Evolutionary conservation across 176 grass and related monocot genomes (phyloP).

Genomic region (Raddia distichophylla): DNA sequence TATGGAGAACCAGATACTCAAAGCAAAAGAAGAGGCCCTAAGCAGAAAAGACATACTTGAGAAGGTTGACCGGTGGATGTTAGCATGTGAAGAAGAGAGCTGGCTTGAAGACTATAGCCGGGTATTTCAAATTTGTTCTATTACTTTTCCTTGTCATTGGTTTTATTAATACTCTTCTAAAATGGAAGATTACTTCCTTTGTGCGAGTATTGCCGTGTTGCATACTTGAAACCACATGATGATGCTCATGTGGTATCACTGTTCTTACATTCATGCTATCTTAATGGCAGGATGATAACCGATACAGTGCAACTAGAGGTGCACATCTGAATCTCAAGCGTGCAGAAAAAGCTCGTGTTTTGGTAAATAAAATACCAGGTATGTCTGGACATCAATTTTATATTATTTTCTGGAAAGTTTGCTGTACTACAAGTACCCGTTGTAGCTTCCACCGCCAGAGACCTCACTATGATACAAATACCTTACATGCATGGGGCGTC

Average conservation of each 20-base stretch:
- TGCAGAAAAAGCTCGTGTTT: slow-evolving; percentile 88
- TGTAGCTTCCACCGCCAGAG: not conserved
- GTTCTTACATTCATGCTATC: slow-evolving; percentile 4
- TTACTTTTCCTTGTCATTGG: not conserved
- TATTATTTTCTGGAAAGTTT: not conserved
- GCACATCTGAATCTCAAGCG: slow-evolving; percentile 96
- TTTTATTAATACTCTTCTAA: slow-evolving; percentile 13
- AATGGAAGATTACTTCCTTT: slow-evolving; percentile 3
- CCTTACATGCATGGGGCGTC: not conserved
- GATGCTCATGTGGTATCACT: not conserved
- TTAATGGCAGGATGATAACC: slow-evolving; percentile 82
- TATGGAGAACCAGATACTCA: slow-evolving; percentile 83
- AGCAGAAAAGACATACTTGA: slow-evolving; percentile 95
- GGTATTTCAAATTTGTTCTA: slow-evolving; percentile 54
- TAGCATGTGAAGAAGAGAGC: slow-evolving; percentile 95
- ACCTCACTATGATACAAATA: not conserved
- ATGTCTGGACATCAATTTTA: slow-evolving; percentile 11
- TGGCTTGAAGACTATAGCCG: slow-evolving; percentile 95
- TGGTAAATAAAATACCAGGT: slow-evolving; percentile 97
- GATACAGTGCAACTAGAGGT: slow-evolving; percentile 91
- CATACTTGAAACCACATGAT: slow-evolving; percentile 2
- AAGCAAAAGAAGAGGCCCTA: slow-evolving; percentile 82
- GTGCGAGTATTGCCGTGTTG: not conserved
- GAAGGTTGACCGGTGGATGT: slow-evolving; percentile 86
- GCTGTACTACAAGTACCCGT: not conserved